Conservation (phyloP, 352 stramenopile species). For the Phytophthora niederhauseri region DNA sequence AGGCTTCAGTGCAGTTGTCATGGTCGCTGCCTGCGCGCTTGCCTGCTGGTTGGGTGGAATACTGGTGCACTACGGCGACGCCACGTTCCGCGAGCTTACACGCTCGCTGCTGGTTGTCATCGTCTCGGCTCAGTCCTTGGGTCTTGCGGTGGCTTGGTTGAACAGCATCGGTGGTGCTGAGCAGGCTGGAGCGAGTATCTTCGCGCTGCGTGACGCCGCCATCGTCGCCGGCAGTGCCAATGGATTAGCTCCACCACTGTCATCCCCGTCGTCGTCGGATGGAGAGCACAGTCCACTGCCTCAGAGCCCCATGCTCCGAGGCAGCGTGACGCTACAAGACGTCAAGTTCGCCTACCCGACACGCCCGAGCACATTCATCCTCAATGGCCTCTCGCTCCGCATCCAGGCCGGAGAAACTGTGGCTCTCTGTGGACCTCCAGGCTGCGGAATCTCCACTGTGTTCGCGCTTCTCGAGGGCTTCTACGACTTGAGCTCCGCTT, state of each 20-base stretch:
- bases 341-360: constrained; percentile 54
- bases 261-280: constrained; percentile 21
- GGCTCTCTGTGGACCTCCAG: constrained; percentile 38
- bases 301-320: constrained; percentile 30
- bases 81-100: constrained; percentile 50
- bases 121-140: constrained; percentile 44
- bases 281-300: constrained; percentile 16
- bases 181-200: constrained; percentile 35
- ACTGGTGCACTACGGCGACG: constrained; percentile 45
- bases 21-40: constrained; percentile 50
- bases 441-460: constrained; percentile 57
- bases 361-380: constrained; percentile 22
- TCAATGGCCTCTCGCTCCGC: constrained; percentile 28
- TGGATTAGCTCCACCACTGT: constrained; percentile 13
- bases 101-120: constrained; percentile 52
- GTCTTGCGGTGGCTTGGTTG: constrained; percentile 39
- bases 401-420: constrained; percentile 41
- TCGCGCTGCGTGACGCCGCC: constrained; percentile 35
- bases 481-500: constrained; percentile 54
- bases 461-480: constrained; percentile 69
- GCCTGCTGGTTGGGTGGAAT: constrained; percentile 67
- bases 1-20: constrained; percentile 71
- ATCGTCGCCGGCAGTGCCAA: constrained; percentile 11
- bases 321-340: constrained; percentile 44
- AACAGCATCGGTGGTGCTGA: constrained; percentile 27